A percentile compares a stretch with the other conserved stretches of the same genome.
These are phyloP conservation scores for Coemansia erecta DNA, from an alignment of 192 early-diverging fungal genomes.

Conservation along the genomic window DNA sequence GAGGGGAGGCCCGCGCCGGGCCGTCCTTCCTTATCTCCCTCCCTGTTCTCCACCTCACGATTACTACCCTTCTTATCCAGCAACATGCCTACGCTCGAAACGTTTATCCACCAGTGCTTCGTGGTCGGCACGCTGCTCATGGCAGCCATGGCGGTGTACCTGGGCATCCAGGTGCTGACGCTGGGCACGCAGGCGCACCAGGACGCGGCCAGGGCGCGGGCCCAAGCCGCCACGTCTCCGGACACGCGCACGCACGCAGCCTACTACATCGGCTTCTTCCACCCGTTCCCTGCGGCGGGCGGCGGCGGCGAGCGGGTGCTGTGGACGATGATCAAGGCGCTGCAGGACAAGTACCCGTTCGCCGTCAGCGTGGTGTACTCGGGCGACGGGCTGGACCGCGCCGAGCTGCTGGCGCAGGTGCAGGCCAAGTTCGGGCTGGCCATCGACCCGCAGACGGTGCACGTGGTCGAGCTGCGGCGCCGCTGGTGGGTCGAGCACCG, in stretches of 20 bases:
- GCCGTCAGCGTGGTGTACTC: slow-evolving; percentile 78
- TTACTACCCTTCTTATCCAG: background rate
- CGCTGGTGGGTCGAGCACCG: slow-evolving; percentile 67
- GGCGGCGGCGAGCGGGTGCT: slow-evolving; percentile 97
- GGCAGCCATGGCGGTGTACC: slow-evolving; percentile 6
- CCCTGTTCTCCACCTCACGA: no score
- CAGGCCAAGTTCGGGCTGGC: slow-evolving; percentile 67
- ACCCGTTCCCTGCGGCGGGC: slow-evolving; percentile 89
- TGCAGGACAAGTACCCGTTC: slow-evolving; percentile 70
- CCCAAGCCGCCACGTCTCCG: slow-evolving; percentile 11
- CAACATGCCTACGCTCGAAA: slow-evolving; percentile 21
- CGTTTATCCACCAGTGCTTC: slow-evolving; percentile 23
- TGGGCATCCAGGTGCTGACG: slow-evolving; percentile 24
- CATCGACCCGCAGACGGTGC: slow-evolving; percentile 56
- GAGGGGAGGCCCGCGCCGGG: no score
- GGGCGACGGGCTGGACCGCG: slow-evolving; percentile 60
- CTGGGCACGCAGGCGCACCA: slow-evolving; percentile 36
- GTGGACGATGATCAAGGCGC: slow-evolving; percentile 82
- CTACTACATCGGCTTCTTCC: slow-evolving; percentile 80
- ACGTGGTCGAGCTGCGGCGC: slow-evolving; percentile 62
- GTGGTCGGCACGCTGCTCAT: slow-evolving; percentile 20
- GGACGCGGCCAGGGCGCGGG: background rate
- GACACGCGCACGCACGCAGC: slow-evolving; percentile 39
- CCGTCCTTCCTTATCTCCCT: background rate
- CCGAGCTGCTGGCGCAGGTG: slow-evolving; percentile 56